Base-by-base conservation (phyloP, 2,329 filamentous ascomycete genomes). In the Trichophyton rubrum region DNA sequence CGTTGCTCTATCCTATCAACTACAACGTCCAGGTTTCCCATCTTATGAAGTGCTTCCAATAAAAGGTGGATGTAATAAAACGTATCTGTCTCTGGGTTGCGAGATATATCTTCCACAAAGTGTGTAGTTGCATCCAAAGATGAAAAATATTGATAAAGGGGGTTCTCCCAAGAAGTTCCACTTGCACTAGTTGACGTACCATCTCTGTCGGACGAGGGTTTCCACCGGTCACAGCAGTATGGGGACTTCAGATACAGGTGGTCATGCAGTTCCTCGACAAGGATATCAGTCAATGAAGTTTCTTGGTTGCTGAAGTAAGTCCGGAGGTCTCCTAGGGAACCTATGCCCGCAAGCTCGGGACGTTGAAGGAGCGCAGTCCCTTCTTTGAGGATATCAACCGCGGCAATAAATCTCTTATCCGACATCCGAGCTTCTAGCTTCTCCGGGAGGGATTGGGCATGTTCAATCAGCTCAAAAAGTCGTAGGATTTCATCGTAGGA, bases 171-270 rank as follows among this genome's bases (percentile, higher is more conserved):
- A 1, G 76, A 71, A 20, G 68, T 72, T 17, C 68, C 68, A n/a
- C 57, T 66, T 62, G 11, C 66, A 41, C 41, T 66, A 47, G 64
- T 63, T 57, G 60, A 60, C 60, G 64, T 65, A 38, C 73, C 73
- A 45, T 69, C 70, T 20, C 77, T 74, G 2, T 69, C 66, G 5
- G 62, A 66, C 62, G 95, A 83, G 62, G 82, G 83, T 73, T 95
- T 95, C 93, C 93, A 99, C 66, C 93, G 82, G 71, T 96, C 90
- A 70, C 96, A 90, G 70, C 92, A 97, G 71, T 99, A 99, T 0
- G 92, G 93, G 2, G 92, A 97, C 72, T 97, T 97, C 43, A 99
- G 83, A 70, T 99, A 99, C 3, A 99, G 80, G 74, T 99, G 93
- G 71, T 95, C 93, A 71, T 99, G 93, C 38, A 99, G 79, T 73